Evolutionary conservation across 108 stramenopile genomes (phyloP), one percentile per base, ranked within the genome.

Genomic region (Fragilariopsis cylindrus): DNA sequence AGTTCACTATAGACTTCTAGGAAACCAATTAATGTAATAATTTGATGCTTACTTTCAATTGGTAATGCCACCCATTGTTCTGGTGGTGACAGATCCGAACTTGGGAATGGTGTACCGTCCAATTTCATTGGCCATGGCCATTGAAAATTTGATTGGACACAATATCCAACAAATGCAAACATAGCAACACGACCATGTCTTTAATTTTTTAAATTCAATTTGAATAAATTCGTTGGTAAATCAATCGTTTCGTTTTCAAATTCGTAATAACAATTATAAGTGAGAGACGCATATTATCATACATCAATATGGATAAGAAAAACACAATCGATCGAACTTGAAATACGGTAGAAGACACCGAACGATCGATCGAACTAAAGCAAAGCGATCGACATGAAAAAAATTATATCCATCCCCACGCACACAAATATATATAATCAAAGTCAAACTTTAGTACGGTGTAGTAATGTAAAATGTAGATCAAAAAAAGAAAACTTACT

Each of bases 51-150:
- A 78, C 87, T 84, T 7, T 87, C 86, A 76, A 85, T 87, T 16
- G 87, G 81, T 30, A 92, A 81, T 7, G 91, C 91, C 76, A 85
- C 91, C 91, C 91, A 92, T 73, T 92, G 90, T 66, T 91, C 88
- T 45, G 87, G 89, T 42, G 89, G 89, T 9, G 77, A 63, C 40
- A 63, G 57, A 54, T 65, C 81, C 45, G 74, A 60, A 48, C 60
- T 71, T 39, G 83, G 83, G 73, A 79, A 74, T 46, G 78, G 78
- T 41, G 69, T 76, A 9, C 83, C 85, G 42, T 81, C 82, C 4
- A 81, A 13, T 18, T 78, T 86, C 83, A 84, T 76, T 48, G 74
- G 84, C 76, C 75, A 85, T 39, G 90, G 90, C 57, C 76, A 92
- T 80, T 87, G 84, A 67, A 89, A 77, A 80, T 89, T 92, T 43